Conservation (phyloP, 2,329 filamentous ascomycete species). For the Drechslera avenae region DNA sequence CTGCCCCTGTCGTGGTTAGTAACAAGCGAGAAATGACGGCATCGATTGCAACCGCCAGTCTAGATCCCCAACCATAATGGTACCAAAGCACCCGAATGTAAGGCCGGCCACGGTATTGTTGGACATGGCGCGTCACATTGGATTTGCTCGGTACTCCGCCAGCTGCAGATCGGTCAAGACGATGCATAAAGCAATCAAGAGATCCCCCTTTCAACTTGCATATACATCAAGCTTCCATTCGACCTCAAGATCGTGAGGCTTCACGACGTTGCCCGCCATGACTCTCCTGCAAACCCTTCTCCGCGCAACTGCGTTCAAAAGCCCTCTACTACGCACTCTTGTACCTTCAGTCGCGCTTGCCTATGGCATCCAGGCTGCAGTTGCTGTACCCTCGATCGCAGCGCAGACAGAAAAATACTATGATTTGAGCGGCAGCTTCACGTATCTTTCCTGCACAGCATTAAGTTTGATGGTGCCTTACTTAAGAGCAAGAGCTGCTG, state of each 20-base stretch:
- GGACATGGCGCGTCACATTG: too few relatives aligned
- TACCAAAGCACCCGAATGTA: slow-evolving; percentile 7
- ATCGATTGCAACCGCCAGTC: slow-evolving; percentile 34
- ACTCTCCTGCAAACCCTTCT: slow-evolving; percentile 57
- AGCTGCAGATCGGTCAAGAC: too few relatives aligned
- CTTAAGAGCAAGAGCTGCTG: slow-evolving; percentile 60
- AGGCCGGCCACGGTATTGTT: not conserved
- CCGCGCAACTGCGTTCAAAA: slow-evolving; percentile 64
- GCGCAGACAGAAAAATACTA: slow-evolving; percentile 69
- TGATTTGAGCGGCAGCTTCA: slow-evolving; percentile 69
- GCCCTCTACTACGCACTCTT: slow-evolving; percentile 66
- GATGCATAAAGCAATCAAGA: too few relatives aligned
- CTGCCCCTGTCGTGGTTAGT: slow-evolving; percentile 3
- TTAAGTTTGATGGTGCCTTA: slow-evolving; percentile 66
- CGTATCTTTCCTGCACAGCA: slow-evolving; percentile 68
- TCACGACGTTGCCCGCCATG: slow-evolving; percentile 24
- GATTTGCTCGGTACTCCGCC: not conserved
- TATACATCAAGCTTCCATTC: not conserved
- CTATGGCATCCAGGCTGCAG: slow-evolving; percentile 66
- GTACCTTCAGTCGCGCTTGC: slow-evolving; percentile 67
- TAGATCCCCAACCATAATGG: slow-evolving; percentile 24
- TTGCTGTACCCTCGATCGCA: slow-evolving; percentile 66
- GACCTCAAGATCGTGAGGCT: not conserved
- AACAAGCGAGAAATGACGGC: slow-evolving; percentile 29
- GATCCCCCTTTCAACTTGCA: not conserved